Conservation (phyloP, 2,329 filamentous ascomycete genomes). For the Aspergillus oerlinghausenensis region DNA sequence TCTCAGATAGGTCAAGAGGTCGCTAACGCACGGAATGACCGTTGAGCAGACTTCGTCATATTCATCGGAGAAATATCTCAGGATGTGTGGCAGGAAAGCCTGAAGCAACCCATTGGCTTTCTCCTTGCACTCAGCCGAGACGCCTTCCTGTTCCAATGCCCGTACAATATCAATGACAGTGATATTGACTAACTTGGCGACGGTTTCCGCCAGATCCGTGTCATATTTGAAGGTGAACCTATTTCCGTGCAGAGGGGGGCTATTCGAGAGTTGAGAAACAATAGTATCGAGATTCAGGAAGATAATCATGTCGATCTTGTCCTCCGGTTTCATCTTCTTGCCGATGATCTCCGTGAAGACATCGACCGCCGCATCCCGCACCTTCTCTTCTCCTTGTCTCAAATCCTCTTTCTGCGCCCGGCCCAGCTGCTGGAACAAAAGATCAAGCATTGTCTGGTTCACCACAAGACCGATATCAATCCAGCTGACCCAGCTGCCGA, state of each 20-base stretch:
- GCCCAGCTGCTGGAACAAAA: conserved; percentile 83
- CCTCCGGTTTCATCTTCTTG: conserved; percentile 93
- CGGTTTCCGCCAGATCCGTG: conserved; percentile 88
- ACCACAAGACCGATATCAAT: conserved; percentile 93
- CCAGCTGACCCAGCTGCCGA: conserved; percentile 98
- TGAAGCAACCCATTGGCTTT: conserved; percentile 79
- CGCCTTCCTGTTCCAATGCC: conserved; percentile 66
- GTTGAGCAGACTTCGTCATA: conserved; percentile 98
- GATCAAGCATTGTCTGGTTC: conserved; percentile 78
- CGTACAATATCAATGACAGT: conserved; percentile 82
- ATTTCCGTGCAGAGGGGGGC: conserved; percentile 72
- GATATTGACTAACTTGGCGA: conserved; percentile 92
- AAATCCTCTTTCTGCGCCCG: conserved; percentile 59
- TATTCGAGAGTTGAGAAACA: conserved; percentile 78
- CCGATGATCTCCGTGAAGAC: conserved; percentile 92
- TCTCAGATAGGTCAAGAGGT: conserved; percentile 84
- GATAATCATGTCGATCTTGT: conserved; percentile 90
- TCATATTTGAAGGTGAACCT: conserved; percentile 84
- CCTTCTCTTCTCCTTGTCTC: conserved; percentile 69
- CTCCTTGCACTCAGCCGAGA: conserved; percentile 59
- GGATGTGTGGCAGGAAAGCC: conserved; percentile 76
- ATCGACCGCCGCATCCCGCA: conserved; percentile 86
- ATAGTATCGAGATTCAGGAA: conserved; percentile 86
- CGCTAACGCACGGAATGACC: conserved; percentile 87
- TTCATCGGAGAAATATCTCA: conserved; percentile 95